Conservation (phyloP, 257 asterid genomes). For the Fraxinus pennsylvanica region DNA sequence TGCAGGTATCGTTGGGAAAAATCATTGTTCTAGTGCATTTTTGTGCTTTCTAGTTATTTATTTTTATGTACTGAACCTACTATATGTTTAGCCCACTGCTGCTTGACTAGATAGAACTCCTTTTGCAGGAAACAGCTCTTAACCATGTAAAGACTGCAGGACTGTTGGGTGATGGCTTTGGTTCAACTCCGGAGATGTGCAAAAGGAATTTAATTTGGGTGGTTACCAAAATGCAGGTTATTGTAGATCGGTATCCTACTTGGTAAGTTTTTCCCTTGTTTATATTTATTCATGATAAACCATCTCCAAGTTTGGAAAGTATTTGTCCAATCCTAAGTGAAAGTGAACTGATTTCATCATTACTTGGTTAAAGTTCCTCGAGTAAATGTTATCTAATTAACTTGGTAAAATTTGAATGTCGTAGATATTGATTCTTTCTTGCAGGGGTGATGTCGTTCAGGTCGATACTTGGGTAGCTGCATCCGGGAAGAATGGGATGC, state of each 20-base stretch:
- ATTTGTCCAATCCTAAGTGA: background rate
- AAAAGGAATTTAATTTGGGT: conserved; percentile 92
- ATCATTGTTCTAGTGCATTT: conserved; percentile 3
- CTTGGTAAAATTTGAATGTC: background rate
- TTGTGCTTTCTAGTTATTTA: conserved; percentile 2
- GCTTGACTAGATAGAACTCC: conserved; percentile 29
- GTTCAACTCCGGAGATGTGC: conserved; percentile 96
- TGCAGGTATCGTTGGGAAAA: conserved; percentile 58
- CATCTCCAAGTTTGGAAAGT: background rate
- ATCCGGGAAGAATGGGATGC: conserved; percentile 98
- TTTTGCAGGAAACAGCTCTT: conserved; percentile 88
- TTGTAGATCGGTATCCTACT: conserved; percentile 88
- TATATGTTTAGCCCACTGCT: background rate
- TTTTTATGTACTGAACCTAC: background rate
- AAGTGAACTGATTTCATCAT: background rate
- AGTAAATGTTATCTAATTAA: background rate
- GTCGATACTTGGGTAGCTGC: conserved; percentile 98
- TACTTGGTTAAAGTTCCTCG: conserved; percentile 15
- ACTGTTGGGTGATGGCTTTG: conserved; percentile 90
- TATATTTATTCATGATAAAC: background rate
- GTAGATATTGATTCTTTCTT: conserved; percentile 28
- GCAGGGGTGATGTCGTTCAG: conserved; percentile 97
- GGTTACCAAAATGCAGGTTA: conserved; percentile 89
- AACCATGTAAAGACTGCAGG: conserved; percentile 90
- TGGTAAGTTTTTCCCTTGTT: conserved; percentile 55